Base-by-base conservation (phyloP, 1,139 yeast genomes). In the Lodderomyces beijingensis region DNA sequence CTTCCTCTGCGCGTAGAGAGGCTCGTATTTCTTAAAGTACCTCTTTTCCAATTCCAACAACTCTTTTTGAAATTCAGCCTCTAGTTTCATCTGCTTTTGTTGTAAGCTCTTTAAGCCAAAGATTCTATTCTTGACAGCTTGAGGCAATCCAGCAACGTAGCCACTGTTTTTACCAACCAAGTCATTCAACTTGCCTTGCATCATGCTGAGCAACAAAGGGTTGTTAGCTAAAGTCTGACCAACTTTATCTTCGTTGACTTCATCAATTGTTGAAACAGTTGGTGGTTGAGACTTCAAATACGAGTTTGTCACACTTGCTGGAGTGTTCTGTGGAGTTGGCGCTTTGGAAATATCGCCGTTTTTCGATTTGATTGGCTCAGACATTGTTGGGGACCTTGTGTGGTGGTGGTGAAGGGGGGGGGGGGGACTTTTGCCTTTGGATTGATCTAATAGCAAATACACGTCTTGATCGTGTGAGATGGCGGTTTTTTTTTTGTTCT, bases 291-390 rank as follows among this genome's bases (percentile, higher is more conserved):
- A 73, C 60, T 73, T 79, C 55, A 84, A 70, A 57, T 78, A 88
- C 32, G 91, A 82, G 41, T 78, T 79, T 30, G 86, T 75, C 27
- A 84, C 85, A 19, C 95, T 81, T 4, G 97, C 85, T 16, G 99
- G 99, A 1, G 99, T 91, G 70, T 91, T 91, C 57, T 93, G 98
- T 9, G 99, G 99, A 2, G 99, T 91, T 32, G 99, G 98, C 4
- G 98, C 98, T 54, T 82, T 79, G 46, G 94, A 83, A 47, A 88
- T 78, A 55, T 85, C 87, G 53, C 82, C 81, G 46, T 77, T 62
- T 53, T 79, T 74, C 59, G 64, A 71, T 62, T 77, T 77, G 55
- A 79, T 79, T 32, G 85, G 86, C 59, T 75, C 86, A 39, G 81
- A 67, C 86, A 79, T 79, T 37, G 11, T 25, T 27, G 20, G 13